Percentiles rank a stretch among this genome's conserved stretches.
Evolutionary conservation across 1,284 basidiomycete genomes (phyloP).

Genomic region (Schizophyllum amplum): DNA sequence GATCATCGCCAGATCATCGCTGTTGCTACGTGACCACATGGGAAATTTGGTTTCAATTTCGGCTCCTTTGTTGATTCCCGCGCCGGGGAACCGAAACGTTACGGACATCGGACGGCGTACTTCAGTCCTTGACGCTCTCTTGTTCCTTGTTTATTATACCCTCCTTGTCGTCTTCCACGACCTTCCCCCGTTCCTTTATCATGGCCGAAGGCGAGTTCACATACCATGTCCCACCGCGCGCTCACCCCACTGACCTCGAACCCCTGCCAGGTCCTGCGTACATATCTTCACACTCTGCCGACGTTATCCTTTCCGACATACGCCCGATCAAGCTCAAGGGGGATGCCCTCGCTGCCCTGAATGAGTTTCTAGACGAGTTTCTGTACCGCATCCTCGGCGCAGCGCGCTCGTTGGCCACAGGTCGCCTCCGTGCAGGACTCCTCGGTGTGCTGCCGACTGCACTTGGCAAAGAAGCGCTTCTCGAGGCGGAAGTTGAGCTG

Average conservation of each 20-base stretch:
- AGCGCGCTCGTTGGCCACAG: slow-evolving; percentile 69
- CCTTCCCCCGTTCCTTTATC: background rate
- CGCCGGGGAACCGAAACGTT: no score
- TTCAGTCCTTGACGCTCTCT: background rate
- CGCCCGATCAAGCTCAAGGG: slow-evolving; percentile 78
- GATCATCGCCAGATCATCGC: no score
- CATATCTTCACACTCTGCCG: slow-evolving; percentile 74
- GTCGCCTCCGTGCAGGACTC: slow-evolving; percentile 67
- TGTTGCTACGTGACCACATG: background rate
- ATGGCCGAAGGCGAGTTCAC: background rate
- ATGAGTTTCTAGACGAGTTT: slow-evolving; percentile 84
- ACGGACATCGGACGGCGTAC: no score
- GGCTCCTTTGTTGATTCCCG: background rate
- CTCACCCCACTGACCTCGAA: slow-evolving; percentile 6
- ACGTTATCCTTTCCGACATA: slow-evolving; percentile 84
- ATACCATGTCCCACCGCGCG: background rate
- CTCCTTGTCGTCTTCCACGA: background rate
- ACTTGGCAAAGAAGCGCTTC: slow-evolving; percentile 82
- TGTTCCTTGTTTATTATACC: background rate
- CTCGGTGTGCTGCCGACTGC: slow-evolving; percentile 67
- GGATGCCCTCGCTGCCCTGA: slow-evolving; percentile 71
- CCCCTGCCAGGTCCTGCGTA: slow-evolving; percentile 48
- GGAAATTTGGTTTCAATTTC: background rate
- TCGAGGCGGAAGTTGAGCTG: slow-evolving; percentile 88
- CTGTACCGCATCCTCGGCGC: slow-evolving; percentile 64